Evolutionary conservation across 1,139 yeast genomes (phyloP).

Genomic region (Pichiaceae sp.): DNA sequence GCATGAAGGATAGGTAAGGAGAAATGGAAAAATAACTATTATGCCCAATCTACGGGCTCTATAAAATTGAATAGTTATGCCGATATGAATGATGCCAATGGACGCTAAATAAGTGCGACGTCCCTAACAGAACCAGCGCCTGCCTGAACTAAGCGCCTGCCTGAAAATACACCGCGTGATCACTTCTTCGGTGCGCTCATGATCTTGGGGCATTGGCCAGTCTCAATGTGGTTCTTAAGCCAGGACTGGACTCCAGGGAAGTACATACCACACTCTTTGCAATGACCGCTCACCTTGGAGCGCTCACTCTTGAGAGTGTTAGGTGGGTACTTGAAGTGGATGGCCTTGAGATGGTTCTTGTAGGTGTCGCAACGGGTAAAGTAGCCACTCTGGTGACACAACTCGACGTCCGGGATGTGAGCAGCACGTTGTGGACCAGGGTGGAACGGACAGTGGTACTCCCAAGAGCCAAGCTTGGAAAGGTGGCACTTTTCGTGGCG

Average conservation of each 20-base stretch:
- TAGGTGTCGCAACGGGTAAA: slow-evolving; percentile 87
- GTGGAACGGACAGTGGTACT: slow-evolving; percentile 38
- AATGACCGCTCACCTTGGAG: slow-evolving; percentile 55
- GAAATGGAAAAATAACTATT: no score
- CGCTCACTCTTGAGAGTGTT: slow-evolving; percentile 82
- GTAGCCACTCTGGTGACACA: slow-evolving; percentile 74
- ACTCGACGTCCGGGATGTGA: neutral
- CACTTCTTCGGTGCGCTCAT: no score
- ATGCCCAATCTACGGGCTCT: neutral
- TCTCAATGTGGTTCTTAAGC: slow-evolving; percentile 68
- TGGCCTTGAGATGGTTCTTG: slow-evolving; percentile 82
- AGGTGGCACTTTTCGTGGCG: slow-evolving; percentile 82
- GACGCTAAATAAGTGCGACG: no score
- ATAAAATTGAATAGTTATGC: neutral
- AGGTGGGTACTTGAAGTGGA: slow-evolving; percentile 82
- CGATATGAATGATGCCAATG: no score
- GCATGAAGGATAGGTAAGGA: neutral
- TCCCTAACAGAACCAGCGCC: no score
- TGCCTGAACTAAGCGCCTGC: no score
- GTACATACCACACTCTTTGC: slow-evolving; percentile 63
- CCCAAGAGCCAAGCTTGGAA: slow-evolving; percentile 54
- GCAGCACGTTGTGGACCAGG: slow-evolving; percentile 1
- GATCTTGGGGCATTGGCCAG: slow-evolving; percentile 33
- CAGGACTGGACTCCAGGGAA: slow-evolving; percentile 72
- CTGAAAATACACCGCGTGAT: no score